Evolutionary conservation across 768 basidiomycete species (phyloP).

Genomic region (Coprinopsis sp.): DNA sequence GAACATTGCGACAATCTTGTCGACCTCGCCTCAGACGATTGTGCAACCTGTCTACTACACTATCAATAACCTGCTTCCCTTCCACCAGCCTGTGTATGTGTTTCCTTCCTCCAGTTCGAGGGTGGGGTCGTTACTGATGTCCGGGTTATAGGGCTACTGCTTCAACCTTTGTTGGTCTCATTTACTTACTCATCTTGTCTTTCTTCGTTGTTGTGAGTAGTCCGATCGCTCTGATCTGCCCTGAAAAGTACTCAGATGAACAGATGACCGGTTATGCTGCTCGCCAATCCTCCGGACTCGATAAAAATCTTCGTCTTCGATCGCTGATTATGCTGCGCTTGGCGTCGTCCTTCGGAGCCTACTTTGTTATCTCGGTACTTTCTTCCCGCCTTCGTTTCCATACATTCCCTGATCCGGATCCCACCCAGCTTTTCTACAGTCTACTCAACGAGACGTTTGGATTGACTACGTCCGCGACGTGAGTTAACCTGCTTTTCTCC

Average conservation of each 20-base stretch:
- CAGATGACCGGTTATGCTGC: slow-evolving; percentile 33
- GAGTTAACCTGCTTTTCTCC: slow-evolving; percentile 12
- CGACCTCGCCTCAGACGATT: slow-evolving; percentile 47
- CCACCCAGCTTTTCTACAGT: slow-evolving; percentile 52
- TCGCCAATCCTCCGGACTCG: slow-evolving; percentile 34
- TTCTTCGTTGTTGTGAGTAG: slow-evolving; percentile 36
- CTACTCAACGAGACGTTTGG: slow-evolving; percentile 59
- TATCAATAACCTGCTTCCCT: slow-evolving; percentile 51
- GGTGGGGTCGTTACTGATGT: background rate
- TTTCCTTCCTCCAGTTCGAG: background rate
- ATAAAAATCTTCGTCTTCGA: slow-evolving; percentile 24
- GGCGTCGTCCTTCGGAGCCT: slow-evolving; percentile 26
- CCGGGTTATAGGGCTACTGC: slow-evolving; percentile 50
- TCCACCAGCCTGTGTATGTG: slow-evolving; percentile 58
- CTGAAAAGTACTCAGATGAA: background rate
- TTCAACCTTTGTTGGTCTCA: slow-evolving; percentile 51
- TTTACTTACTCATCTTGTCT: slow-evolving; percentile 47
- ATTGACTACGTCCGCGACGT: slow-evolving; percentile 50
- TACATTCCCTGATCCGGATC: background rate
- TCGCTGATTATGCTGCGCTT: slow-evolving; percentile 34
- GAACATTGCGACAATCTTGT: slow-evolving; percentile 30
- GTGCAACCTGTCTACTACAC: slow-evolving; percentile 44
- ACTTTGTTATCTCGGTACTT: slow-evolving; percentile 36
- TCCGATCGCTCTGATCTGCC: background rate
- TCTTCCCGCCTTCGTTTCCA: background rate